A percentile compares a stretch with the other conserved stretches of the same genome.
phyloP scores from a whole-genome alignment of 495 filamentous ascomycete species.

The Penicillium pulvis region DNA sequence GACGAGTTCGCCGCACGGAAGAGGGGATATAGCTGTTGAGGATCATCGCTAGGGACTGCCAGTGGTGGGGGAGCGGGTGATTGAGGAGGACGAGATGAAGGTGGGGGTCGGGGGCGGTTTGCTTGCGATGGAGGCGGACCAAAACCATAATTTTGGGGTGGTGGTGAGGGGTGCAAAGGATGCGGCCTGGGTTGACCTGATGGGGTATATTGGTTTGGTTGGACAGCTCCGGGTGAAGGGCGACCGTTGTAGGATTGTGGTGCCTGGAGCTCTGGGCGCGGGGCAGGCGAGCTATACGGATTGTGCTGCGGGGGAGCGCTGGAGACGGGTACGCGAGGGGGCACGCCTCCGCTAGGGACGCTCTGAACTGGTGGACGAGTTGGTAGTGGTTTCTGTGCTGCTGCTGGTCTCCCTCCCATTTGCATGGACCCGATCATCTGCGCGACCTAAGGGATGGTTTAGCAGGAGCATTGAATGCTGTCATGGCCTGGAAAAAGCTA shows the following conservation, averaged over 20 bases:
- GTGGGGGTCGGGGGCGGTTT: conserved; percentile 52
- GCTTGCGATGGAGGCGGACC: conserved; percentile 53
- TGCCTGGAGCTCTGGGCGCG: conserved; percentile 34
- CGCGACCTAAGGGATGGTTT: conserved; percentile 44
- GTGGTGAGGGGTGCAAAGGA: conserved; percentile 54
- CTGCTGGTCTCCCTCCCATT: conserved; percentile 18
- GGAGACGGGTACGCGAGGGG: conserved; percentile 34
- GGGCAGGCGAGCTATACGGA: conserved; percentile 26
- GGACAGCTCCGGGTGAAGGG: conserved; percentile 24
- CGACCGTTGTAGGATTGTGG: conserved; percentile 33
- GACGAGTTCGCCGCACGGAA: conserved; percentile 89
- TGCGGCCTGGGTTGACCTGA: conserved; percentile 38
- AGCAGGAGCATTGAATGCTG: conserved; percentile 5
- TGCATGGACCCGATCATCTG: conserved; percentile 54
- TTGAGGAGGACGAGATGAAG: conserved; percentile 60
- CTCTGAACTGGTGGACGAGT: conserved; percentile 32
- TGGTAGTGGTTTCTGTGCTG: conserved; percentile 27
- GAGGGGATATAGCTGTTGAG: conserved; percentile 68
- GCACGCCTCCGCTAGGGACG: conserved; percentile 27
- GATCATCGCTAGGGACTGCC: conserved; percentile 63
- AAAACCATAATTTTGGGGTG: conserved; percentile 61
- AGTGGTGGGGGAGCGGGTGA: conserved; percentile 61
- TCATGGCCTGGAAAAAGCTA: conserved; percentile 33
- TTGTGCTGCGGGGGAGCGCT: conserved; percentile 31
- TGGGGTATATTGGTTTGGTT: conserved; percentile 13